Evolutionary conservation across 352 stramenopile species (phyloP), one percentile per base, ranked within the genome.

Genomic region (Saprolegnia diclina): DNA sequence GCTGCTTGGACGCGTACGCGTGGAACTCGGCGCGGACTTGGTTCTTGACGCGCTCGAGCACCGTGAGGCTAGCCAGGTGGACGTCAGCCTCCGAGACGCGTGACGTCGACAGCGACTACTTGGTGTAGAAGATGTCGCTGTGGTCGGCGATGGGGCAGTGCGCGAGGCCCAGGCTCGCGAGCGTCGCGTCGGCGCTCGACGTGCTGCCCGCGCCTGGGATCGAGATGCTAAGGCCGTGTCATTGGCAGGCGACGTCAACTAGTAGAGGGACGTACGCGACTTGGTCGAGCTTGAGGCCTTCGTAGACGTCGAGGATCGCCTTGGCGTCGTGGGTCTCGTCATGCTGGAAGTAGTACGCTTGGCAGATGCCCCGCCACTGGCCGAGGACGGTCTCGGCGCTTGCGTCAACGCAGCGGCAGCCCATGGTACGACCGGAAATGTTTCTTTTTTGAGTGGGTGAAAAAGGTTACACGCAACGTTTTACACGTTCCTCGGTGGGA

Each of bases 331-430:
- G 52, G 16, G 22, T 29, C 16, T 16, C 35, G 29, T 67, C 59
- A 6, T 67, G 59, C 19, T 67, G 59, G 59, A 67, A 67, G 42
- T 67, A 67, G 46, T 57, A 67, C 46, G 66, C 16, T 21, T 42
- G 59, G 35, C 59, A 67, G 22, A 55, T 42, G 24, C 22, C 22
- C n/a, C 59, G 59, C 59, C 59, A 67, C 26, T 24, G 22, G 16
- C 7, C 22, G 7, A 67, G 46, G 13, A 50, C 19, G 21, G 35
- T 14, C 42, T 62, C 59, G 59, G 21, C 46, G 11, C 16, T 35
- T 7, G 52, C 59, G 7, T 56, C 35, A 7, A 67, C 59, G 22
- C 59, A 67, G 11, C 18, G n/a, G 26, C 59, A 67, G 22, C 22
- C 42, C 42, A 48, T 48, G 42, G 42, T n/a, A 4, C 3, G 3